Conservation (phyloP, 1,284 basidiomycete genomes). For the Pseudozyma sp. region DNA sequence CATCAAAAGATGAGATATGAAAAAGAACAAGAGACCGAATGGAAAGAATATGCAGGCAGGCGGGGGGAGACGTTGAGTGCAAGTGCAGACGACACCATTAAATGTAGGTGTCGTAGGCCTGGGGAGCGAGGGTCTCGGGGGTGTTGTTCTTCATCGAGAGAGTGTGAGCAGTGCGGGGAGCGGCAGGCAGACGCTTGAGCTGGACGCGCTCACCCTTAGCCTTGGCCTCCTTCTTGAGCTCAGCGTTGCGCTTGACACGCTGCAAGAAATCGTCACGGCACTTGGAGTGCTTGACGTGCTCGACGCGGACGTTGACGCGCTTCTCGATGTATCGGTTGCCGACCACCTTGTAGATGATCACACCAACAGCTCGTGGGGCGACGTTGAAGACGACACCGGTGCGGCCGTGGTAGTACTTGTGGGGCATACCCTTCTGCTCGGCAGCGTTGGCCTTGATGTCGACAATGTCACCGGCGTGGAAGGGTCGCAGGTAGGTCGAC, state of each 20-base stretch:
- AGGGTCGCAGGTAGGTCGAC: slow-evolving; percentile 92
- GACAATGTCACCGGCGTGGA: slow-evolving; percentile 96
- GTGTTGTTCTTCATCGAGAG: slow-evolving; percentile 81
- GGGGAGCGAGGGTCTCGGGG: slow-evolving; percentile 91
- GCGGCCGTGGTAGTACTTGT: slow-evolving; percentile 82
- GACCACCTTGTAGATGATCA: slow-evolving; percentile 98
- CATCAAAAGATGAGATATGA: slow-evolving; percentile 4
- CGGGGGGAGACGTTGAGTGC: background rate
- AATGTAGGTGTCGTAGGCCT: slow-evolving; percentile 75
- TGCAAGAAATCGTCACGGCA: slow-evolving; percentile 98
- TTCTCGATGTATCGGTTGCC: slow-evolving; percentile 99
- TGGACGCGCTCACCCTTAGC: slow-evolving; percentile 77
- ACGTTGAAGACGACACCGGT: slow-evolving; percentile 99
- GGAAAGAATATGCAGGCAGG: slow-evolving; percentile 14
- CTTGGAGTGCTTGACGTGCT: slow-evolving; percentile 98
- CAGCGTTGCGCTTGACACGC: slow-evolving; percentile 93
- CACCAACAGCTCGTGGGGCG: slow-evolving; percentile 90
- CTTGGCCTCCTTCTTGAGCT: slow-evolving; percentile 83
- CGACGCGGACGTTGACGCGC: slow-evolving; percentile 97
- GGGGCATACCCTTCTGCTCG: slow-evolving; percentile 99
- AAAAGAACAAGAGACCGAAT: slow-evolving; percentile 11
- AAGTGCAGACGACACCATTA: slow-evolving; percentile 45
- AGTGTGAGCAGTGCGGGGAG: slow-evolving; percentile 83
- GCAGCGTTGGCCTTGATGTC: slow-evolving; percentile 99
- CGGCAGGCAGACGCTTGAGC: slow-evolving; percentile 87